These are phyloP conservation scores for Cnidoscolus chayamansa DNA, from an alignment of 441 rosid species.

Conservation along the genomic window DNA sequence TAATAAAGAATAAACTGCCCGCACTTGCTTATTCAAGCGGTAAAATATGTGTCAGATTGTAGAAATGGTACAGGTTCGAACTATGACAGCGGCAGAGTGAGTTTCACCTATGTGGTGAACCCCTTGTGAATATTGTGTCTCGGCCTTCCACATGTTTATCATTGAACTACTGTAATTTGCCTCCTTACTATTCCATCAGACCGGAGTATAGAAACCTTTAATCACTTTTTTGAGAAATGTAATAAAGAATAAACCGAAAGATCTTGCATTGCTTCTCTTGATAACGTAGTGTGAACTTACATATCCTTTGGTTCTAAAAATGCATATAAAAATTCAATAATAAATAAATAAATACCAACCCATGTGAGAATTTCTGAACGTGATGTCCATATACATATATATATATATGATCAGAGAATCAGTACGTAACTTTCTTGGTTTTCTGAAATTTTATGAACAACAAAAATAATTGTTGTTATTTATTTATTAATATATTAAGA, in stretches of 20 bases:
- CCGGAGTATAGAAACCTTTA: too few species aligned
- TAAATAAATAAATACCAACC: neutral
- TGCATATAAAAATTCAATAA: neutral
- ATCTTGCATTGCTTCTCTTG: slow-evolving; percentile 9
- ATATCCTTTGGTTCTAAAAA: neutral
- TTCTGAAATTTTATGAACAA: neutral
- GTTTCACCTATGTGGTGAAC: too few species aligned
- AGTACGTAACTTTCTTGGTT: slow-evolving; percentile 9
- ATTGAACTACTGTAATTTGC: too few species aligned
- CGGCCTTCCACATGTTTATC: too few species aligned
- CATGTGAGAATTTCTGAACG: slow-evolving; percentile 30
- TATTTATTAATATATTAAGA: neutral
- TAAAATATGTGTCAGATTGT: too few species aligned
- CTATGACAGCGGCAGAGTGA: too few species aligned
- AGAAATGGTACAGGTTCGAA: too few species aligned
- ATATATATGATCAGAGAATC: slow-evolving; percentile 22
- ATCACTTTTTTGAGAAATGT: too few species aligned
- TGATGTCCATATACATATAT: neutral
- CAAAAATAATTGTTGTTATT: neutral
- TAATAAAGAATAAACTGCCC: neutral
- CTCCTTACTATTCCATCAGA: too few species aligned
- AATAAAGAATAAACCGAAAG: slow-evolving; percentile 15
- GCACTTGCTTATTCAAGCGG: too few species aligned
- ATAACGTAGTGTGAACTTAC: slow-evolving; percentile 8
- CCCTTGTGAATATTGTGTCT: too few species aligned